These are phyloP conservation scores for Cyberlindnera galapagoensis DNA, from an alignment of 805 yeast species.

Conservation along the genomic window DNA sequence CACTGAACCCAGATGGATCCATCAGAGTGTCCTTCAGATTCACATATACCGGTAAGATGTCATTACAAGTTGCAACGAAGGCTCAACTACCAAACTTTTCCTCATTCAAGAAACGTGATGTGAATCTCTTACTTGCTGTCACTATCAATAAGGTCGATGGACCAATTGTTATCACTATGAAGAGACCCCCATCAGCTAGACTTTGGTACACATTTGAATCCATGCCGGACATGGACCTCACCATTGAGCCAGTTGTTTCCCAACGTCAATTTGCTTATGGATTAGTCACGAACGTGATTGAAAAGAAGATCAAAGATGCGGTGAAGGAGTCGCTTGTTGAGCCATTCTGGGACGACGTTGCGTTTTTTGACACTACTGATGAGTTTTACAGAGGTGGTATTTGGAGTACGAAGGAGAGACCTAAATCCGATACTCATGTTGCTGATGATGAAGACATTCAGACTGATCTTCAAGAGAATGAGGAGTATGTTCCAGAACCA, in stretches of 20 bases:
- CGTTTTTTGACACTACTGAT: constrained; percentile 53
- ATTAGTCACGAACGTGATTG: constrained; percentile 74
- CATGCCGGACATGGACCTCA: constrained; percentile 70
- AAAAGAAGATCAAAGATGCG: constrained; percentile 71
- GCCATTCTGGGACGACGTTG: constrained; percentile 87
- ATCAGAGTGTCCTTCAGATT: constrained; percentile 55
- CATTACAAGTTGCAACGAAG: constrained; percentile 74
- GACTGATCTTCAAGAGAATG: constrained; percentile 1
- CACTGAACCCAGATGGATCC: constrained; percentile 75
- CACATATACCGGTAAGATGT: constrained; percentile 68
- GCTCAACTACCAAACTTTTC: constrained; percentile 64
- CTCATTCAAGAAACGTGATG: constrained; percentile 67
- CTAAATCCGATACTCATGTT: constrained; percentile 7
- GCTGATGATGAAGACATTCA: constrained; percentile 4
- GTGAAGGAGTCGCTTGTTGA: constrained; percentile 71
- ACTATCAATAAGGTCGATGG: constrained; percentile 69
- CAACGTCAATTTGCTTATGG: constrained; percentile 74
- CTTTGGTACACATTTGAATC: constrained; percentile 84
- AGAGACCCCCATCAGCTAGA: constrained; percentile 88
- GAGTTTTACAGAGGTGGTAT: constrained; percentile 90
- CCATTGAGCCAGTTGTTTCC: constrained; percentile 87
- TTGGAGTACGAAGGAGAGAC: constrained; percentile 53
- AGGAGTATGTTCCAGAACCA: neutral
- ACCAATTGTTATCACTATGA: constrained; percentile 57
- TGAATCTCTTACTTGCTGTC: constrained; percentile 65